Evolutionary conservation across 805 yeast species (phyloP), one percentile per base, ranked within the genome.

Genomic region (Starmerella bacillaris): DNA sequence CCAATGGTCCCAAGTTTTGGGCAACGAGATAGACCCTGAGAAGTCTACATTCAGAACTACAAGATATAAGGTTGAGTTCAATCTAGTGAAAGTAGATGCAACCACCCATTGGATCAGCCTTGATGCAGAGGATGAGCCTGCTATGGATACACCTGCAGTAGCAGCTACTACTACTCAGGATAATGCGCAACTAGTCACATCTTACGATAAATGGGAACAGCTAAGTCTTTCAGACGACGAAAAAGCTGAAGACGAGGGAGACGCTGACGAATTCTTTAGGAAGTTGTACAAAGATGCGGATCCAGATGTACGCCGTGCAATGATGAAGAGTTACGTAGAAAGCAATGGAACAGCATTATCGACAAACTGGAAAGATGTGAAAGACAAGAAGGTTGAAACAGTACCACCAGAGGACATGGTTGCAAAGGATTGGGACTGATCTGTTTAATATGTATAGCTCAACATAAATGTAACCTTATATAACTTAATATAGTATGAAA

Each of bases 261-360:
- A 59, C 18, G 60, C 62, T 0, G 62, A 61, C 11, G 68, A 65
- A 18, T 84, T 89, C 48, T 89, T 89, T 59, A 68, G 71, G 46
- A 64, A 71, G 43, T 51, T 89, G 8, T 89, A 77, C 57, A 65
- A 66, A 19, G 73, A 67, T 43, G 86, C 92, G 0, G 92, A 83
- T 51, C 89, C 78, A 5, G 94, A 89, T 48, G 75, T 92, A 1
- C 63, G 63, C 45, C 64, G 92, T 34, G 99, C 99, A 2, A 89
- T 89, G 96, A 77, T 80, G 92, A 89, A 89, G 59, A 79, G 94
- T 35, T 89, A 69, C 49, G 64, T 71, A n/a, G 94, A 89, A 56
- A 78, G 93, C 46, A 77, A 78, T 47, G 99, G 99, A 16, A 89
- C 98, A 0, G 71, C 92, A 2, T 61, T 89, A 39, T 79, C 92